Base-by-base conservation (phyloP, 495 filamentous ascomycete species). In the Aspergillus olivimuriae region DNA sequence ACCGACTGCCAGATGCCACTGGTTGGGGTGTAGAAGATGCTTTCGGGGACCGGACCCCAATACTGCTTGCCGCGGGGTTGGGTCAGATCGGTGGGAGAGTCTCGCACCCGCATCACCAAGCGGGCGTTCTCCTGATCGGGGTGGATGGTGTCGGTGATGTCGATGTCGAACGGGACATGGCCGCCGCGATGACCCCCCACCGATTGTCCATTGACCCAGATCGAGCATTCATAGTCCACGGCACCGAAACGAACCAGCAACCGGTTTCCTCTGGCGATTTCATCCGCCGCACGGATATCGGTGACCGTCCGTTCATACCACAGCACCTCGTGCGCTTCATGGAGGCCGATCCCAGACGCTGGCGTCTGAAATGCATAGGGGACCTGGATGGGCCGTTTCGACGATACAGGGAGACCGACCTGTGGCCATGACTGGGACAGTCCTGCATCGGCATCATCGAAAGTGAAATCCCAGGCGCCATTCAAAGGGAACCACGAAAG, bases 351-450 rank as follows among this genome's bases (percentile, higher is more conserved):
- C 2, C 75, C 77, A 1, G 75, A 79, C 0, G 75, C 76, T 6
- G 66, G 68, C 11, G 69, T 65, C 56, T 81, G 78, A 53, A 79
- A 82, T 1, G 70, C 75, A 47, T 73, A 82, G 2, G 77, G 77
- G 14, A 82, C 77, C 31, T 67, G 57, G 46, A 81, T 82, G 4
- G 57, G 60, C 28, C 48, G 56, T 46, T 72, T 73, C 5, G 47
- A 28, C 5, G 41, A 39, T 9, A 9, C 37, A 21, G 53, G 56
- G 48, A 59, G 34, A 20, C 50, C 57, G 19, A 43, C 58, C 41
- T 51, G 48, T 1, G 52, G 62, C 58, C 66, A 66, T 24, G 60
- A 39, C 15, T 62, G 34, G 21, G 41, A 43, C 6, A 76, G 61
- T 2, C 76, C 76, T 17, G 57, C 44, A 48, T 80, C 74, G 18